Conservation (phyloP, 371 early-diverging fungal species). For the Mortierella sp. region DNA sequence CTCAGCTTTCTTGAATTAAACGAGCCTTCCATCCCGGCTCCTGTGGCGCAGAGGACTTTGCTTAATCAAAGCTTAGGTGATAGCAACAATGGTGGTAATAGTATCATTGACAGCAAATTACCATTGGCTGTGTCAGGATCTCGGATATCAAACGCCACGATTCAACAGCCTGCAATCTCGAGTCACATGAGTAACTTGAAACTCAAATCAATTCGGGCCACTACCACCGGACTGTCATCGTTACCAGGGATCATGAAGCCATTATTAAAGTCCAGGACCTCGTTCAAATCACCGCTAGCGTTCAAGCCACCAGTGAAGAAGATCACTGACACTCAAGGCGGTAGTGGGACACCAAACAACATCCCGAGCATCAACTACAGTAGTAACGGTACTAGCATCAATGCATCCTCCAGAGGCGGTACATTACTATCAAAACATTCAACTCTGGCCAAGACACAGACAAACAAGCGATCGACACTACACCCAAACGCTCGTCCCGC, state of each 20-base stretch:
- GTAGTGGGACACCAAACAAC: neutral
- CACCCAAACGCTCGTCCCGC: slow-evolving; percentile 23
- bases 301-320: slow-evolving; percentile 26
- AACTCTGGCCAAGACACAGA: neutral
- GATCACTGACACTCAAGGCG: neutral
- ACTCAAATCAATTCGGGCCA: slow-evolving; percentile 28
- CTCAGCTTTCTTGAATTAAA: slow-evolving; percentile 31
- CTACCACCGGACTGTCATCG: slow-evolving; percentile 6
- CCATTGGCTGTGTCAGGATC: neutral
- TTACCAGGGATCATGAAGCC: slow-evolving; percentile 9
- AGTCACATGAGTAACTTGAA: slow-evolving; percentile 46
- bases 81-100: no score
- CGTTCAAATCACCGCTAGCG: slow-evolving; percentile 33
- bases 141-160: neutral
- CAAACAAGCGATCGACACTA: slow-evolving; percentile 10
- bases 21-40: neutral
- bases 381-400: neutral
- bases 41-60: neutral
- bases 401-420: neutral
- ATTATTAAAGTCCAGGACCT: slow-evolving; percentile 5
- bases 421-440: neutral
- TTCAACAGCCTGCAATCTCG: slow-evolving; percentile 24
- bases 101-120: neutral
- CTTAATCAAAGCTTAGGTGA: neutral
- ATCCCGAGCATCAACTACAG: neutral